A percentile compares a stretch with the other conserved stretches of the same genome.
phyloP scores from a whole-genome alignment of 371 early-diverging fungal species.

The Sporodiniella umbellata region DNA sequence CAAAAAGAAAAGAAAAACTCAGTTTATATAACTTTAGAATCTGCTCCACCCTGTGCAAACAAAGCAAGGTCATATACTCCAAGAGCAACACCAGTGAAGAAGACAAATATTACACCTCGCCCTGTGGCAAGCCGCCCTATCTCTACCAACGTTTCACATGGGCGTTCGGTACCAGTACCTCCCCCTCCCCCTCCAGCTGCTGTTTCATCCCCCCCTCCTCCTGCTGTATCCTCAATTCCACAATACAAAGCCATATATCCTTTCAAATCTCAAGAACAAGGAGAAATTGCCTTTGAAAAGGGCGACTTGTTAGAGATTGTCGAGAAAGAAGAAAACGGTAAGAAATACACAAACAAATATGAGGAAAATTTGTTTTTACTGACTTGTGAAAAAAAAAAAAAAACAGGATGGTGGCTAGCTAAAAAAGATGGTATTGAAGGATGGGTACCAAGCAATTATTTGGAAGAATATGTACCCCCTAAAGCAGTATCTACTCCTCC shows the following conservation, averaged over 20 bases:
- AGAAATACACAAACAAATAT: neutral
- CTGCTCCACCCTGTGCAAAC: slow-evolving; percentile 59
- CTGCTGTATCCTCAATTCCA: slow-evolving; percentile 48
- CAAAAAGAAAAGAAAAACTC: too few species aligned
- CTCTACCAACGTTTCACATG: slow-evolving; percentile 10
- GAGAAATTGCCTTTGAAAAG: slow-evolving; percentile 68
- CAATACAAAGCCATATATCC: slow-evolving; percentile 75
- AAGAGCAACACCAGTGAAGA: slow-evolving; percentile 48
- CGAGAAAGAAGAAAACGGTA: slow-evolving; percentile 74
- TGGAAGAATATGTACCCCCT: slow-evolving; percentile 53
- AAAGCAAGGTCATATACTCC: slow-evolving; percentile 29
- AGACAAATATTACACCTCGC: slow-evolving; percentile 50
- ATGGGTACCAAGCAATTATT: slow-evolving; percentile 85
- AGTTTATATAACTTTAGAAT: too few species aligned
- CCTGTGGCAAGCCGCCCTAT: slow-evolving; percentile 28
- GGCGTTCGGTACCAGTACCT: slow-evolving; percentile 15
- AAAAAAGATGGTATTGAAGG: slow-evolving; percentile 70
- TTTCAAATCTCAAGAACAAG: slow-evolving; percentile 60
- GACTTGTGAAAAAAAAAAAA: neutral
- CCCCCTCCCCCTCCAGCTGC: slow-evolving; percentile 8
- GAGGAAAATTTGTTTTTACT: too few species aligned
- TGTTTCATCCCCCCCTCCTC: slow-evolving; percentile 54
- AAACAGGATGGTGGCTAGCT: slow-evolving; percentile 78
- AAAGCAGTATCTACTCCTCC: slow-evolving; percentile 32
- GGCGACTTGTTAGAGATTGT: slow-evolving; percentile 72